Base-by-base conservation (phyloP, 2,329 filamentous ascomycete species). In the Fusarium poae region DNA sequence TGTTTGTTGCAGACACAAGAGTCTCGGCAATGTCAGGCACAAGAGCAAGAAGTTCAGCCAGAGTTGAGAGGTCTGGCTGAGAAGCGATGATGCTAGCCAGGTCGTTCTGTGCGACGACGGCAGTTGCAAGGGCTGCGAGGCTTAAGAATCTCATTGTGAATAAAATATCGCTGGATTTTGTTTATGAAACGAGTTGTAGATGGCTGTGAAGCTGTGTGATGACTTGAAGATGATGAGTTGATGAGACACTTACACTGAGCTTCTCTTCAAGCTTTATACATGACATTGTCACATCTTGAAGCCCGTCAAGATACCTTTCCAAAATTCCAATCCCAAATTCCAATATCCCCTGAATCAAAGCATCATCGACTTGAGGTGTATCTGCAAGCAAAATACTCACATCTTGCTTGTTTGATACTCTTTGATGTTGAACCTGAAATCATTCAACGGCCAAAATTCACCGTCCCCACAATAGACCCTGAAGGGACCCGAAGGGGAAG, bases 1-100 rank as follows among this genome's bases (percentile, higher is more conserved):
- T 76, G 62, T 79, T 79, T 34, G 67, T 73, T 3, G 75, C 70
- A 18, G 71, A 67, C 13, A 73, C 67, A 10, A 80, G 74, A 16
- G 68, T 74, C 21, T 78, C 74, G 6, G 77, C 74, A 9, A 79
- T 70, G 11, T 67, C 69, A 8, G 67, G 66, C 0, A 72, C 66
- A 7, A 70, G 63, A 35, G 62, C 54, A 27, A 72, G 49, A 4
- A 72, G 68, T 39, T 69, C 67, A 4, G 63, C 62, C 1, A 72
- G 18, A 0, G 66, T 72, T 3, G 66, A 68, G 5, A 72, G 63
- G 9, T 72, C 68, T 9, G 60, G 34, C 9, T 72, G 68, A 4
- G 70, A 72, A 7, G 68, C 51, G 23, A 72, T 58, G 5, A 72
- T 43, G 20, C 52, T 43, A 15, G 62, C 66, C 5, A 72, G 35